Evolutionary conservation across 345 rosid species (phyloP).

Genomic region (Aquilaria sinensis): DNA sequence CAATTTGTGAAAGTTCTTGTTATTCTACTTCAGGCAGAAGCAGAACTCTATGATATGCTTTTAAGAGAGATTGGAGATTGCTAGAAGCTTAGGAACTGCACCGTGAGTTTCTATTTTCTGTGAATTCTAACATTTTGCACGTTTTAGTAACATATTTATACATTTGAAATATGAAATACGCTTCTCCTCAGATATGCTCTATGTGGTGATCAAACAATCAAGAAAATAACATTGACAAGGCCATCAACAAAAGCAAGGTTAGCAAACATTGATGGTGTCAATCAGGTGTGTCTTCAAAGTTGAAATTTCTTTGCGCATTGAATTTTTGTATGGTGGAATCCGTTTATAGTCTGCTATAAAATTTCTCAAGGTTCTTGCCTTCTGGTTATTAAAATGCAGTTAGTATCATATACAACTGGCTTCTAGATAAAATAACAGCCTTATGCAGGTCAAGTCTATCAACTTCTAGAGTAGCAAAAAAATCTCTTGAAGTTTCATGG

Average conservation of each 20-base stretch:
- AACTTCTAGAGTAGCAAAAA: too few relatives aligned
- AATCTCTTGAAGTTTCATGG: too few relatives aligned
- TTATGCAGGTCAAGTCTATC: too few relatives aligned
- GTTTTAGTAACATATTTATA: background rate
- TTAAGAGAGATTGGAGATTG: constrained; percentile 39
- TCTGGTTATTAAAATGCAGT: too few relatives aligned
- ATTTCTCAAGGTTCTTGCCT: too few relatives aligned
- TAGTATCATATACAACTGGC: too few relatives aligned
- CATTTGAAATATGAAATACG: constrained; percentile 1
- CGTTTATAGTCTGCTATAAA: too few relatives aligned
- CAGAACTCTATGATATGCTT: constrained; percentile 32
- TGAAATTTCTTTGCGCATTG: background rate
- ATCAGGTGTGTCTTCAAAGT: constrained; percentile 29
- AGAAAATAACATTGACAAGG: constrained; percentile 30
- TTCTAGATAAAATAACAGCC: too few relatives aligned
- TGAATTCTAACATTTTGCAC: constrained; percentile 8
- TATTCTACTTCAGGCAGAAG: constrained; percentile 27
- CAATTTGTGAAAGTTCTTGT: too few relatives aligned
- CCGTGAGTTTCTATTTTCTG: constrained; percentile 30
- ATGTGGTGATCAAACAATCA: constrained; percentile 42
- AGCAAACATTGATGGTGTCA: constrained; percentile 47
- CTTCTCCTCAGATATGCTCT: constrained; percentile 31
- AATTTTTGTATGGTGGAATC: too few relatives aligned
- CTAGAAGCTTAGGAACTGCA: constrained; percentile 43
- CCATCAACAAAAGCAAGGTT: constrained; percentile 45